Evolutionary conservation across 495 filamentous ascomycete genomes (phyloP).

Genomic region (Neurospora tetraspora): DNA sequence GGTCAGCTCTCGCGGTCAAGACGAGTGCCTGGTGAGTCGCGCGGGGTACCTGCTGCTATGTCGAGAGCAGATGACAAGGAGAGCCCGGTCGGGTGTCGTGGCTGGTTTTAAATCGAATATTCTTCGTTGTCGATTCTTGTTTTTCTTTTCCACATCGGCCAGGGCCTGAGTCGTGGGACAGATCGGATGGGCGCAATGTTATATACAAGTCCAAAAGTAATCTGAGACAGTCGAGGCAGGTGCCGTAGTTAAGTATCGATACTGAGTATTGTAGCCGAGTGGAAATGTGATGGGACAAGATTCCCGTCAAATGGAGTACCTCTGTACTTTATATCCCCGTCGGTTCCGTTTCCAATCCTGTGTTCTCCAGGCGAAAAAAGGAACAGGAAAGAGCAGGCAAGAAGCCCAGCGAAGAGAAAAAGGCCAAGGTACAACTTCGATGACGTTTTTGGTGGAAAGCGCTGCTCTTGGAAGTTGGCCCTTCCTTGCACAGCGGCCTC

Average conservation of each 20-base stretch:
- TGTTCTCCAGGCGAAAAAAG: background rate
- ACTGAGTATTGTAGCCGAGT: background rate
- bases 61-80: background rate
- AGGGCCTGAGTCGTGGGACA: background rate
- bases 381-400: background rate
- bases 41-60: background rate
- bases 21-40: background rate
- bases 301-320: background rate
- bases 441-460: background rate
- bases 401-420: background rate
- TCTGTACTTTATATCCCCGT: background rate
- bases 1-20: background rate
- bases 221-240: background rate
- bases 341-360: background rate
- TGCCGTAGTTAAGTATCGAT: background rate
- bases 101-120: background rate
- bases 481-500: background rate
- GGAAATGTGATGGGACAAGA: background rate
- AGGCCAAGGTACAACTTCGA: background rate
- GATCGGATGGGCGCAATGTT: background rate
- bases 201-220: background rate
- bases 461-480: background rate
- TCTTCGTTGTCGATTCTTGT: background rate
- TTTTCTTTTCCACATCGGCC: background rate
- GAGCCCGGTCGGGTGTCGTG: background rate